Conservation (phyloP, 2,329 filamentous ascomycete species). For the Aspergillus aculeatinus region DNA sequence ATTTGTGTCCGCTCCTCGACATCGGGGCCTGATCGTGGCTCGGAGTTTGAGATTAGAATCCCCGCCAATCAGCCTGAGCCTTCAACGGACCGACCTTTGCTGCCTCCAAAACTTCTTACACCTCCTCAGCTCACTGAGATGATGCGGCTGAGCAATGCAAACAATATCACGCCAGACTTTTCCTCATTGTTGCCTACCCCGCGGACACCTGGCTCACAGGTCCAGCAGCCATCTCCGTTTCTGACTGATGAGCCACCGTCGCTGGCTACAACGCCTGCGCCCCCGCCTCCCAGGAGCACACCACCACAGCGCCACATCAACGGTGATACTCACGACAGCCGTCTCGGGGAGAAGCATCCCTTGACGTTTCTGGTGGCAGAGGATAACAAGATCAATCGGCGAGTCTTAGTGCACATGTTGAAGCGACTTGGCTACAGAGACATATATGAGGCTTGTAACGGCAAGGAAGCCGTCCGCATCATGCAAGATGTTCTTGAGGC, state of each 20-base stretch:
- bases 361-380: slow-evolving; percentile 69
- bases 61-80: slow-evolving; percentile 54
- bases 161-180: slow-evolving; percentile 22
- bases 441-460: slow-evolving; percentile 66
- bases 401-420: slow-evolving; percentile 65
- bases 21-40: slow-evolving; percentile 59
- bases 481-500: slow-evolving; percentile 50
- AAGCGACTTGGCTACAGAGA: slow-evolving; percentile 64
- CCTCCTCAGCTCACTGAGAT: slow-evolving; percentile 25
- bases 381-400: slow-evolving; percentile 71
- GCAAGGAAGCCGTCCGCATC: slow-evolving; percentile 64
- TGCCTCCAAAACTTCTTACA: slow-evolving; percentile 46
- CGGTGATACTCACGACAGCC: slow-evolving; percentile 51
- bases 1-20: slow-evolving; percentile 64
- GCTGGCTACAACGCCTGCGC: slow-evolving; percentile 24
- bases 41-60: slow-evolving; percentile 67
- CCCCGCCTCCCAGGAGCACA: slow-evolving; percentile 22
- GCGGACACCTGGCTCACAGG: slow-evolving; percentile 26
- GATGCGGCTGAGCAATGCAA: slow-evolving; percentile 24
- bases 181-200: slow-evolving; percentile 23
- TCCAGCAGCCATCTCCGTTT: slow-evolving; percentile 33
- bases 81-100: slow-evolving; percentile 45
- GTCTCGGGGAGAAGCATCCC: slow-evolving; percentile 60
- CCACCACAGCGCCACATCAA: slow-evolving; percentile 28
- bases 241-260: slow-evolving; percentile 28